Conservation (phyloP, 371 early-diverging fungal species). For the Smittium mucronatum region DNA sequence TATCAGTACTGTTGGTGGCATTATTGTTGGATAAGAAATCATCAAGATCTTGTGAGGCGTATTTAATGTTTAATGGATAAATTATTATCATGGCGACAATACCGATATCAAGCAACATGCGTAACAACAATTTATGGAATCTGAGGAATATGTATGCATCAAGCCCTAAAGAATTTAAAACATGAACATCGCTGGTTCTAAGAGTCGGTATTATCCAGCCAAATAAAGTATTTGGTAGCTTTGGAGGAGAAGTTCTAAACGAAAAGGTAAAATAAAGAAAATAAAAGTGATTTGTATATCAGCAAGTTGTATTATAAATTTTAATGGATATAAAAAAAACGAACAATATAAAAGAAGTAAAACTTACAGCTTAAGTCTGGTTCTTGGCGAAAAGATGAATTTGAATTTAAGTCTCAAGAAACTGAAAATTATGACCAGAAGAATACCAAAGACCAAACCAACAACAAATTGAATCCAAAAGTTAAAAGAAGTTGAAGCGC, state of each 20-base stretch:
- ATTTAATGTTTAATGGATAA: constrained; percentile 29
- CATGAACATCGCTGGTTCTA: constrained; percentile 29
- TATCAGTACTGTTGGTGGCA: neutral
- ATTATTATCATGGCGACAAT: constrained; percentile 27
- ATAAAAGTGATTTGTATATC: neutral
- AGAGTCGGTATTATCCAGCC: constrained; percentile 32
- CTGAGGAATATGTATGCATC: constrained; percentile 32
- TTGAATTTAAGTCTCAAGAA: constrained; percentile 28
- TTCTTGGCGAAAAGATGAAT: constrained; percentile 32
- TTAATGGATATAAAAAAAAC: neutral
- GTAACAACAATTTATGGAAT: constrained; percentile 31
- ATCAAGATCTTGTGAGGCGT: constrained; percentile 2
- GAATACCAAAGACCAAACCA: neutral
- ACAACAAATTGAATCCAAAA: neutral
- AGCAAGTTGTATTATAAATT: neutral
- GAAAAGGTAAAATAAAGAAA: constrained; percentile 11
- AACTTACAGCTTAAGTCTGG: constrained; percentile 25
- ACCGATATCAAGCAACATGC: constrained; percentile 25
- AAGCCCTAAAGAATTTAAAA: constrained; percentile 31
- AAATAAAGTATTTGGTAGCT: constrained; percentile 21
- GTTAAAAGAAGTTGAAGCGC: neutral
- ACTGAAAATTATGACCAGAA: constrained; percentile 24
- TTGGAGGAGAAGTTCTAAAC: constrained; percentile 26
- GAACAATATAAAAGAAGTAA: neutral
- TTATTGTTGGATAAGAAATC: neutral